phyloP scores from a whole-genome alignment of 2,329 filamentous ascomycete genomes.

The Nakataea oryzae region DNA sequence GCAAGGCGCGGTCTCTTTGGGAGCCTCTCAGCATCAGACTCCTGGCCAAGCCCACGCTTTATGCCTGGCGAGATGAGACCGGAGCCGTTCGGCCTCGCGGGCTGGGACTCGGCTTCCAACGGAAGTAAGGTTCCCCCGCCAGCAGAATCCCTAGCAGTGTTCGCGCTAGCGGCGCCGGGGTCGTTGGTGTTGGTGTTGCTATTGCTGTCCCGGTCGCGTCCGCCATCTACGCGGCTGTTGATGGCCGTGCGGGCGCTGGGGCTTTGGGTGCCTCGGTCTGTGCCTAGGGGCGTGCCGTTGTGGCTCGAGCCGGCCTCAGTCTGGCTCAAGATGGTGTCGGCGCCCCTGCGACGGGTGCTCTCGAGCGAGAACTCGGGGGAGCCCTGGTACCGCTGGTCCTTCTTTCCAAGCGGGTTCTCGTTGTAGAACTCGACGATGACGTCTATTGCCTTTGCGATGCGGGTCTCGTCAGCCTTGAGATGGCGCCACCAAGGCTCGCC shows the following conservation, averaged over 20 bases:
- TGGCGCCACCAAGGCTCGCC: conserved; percentile 82
- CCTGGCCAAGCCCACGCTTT: conserved; percentile 16
- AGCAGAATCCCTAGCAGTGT: not conserved
- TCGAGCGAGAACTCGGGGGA: conserved; percentile 47
- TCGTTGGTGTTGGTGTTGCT: conserved; percentile 3
- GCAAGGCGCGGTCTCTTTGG: conserved; percentile 13
- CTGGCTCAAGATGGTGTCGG: conserved; percentile 25
- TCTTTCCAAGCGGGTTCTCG: conserved; percentile 52
- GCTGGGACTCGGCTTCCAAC: not conserved
- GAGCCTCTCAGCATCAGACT: conserved; percentile 10
- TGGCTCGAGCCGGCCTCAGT: conserved; percentile 34
- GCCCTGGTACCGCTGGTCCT: conserved; percentile 36
- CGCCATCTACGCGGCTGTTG: conserved; percentile 27
- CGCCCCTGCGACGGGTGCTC: conserved; percentile 40
- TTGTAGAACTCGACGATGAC: conserved; percentile 61
- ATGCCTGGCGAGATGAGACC: conserved; percentile 15
- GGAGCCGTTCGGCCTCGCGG: conserved; percentile 8
- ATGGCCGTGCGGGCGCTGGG: conserved; percentile 22
- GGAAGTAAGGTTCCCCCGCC: not conserved
- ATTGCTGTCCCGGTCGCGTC: conserved; percentile 8
- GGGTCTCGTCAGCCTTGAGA: conserved; percentile 58
- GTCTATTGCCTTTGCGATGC: conserved; percentile 64
- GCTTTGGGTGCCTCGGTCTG: conserved; percentile 36
- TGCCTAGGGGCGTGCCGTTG: conserved; percentile 35
- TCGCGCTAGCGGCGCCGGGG: not conserved